These are phyloP conservation scores for Tulasnella sp. DNA, from an alignment of 768 basidiomycete genomes.

Conservation along the genomic window DNA sequence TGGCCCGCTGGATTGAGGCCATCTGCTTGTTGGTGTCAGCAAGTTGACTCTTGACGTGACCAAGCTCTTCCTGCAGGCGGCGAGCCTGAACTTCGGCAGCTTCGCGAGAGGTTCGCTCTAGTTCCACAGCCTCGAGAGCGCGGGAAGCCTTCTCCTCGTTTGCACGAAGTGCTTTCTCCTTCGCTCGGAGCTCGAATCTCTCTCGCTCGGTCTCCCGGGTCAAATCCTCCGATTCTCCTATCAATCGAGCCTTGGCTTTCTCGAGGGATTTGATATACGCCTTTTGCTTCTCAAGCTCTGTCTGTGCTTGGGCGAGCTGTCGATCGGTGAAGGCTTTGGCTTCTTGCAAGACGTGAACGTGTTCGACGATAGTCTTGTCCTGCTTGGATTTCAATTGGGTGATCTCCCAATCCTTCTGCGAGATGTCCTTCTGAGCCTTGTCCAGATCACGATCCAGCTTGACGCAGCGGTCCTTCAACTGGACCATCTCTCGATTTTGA, in stretches of 20 bases:
- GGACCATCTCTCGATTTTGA: constrained; percentile 58
- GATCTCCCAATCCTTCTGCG: constrained; percentile 73
- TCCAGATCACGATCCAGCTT: constrained; percentile 73
- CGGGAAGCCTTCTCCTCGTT: constrained; percentile 51
- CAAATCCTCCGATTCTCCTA: constrained; percentile 75
- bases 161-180: constrained; percentile 52
- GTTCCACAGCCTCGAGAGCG: constrained; percentile 48
- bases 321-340: constrained; percentile 91
- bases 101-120: constrained; percentile 55
- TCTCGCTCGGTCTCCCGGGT: constrained; percentile 61
- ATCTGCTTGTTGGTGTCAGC: constrained; percentile 46
- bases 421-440: constrained; percentile 68
- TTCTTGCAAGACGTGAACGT: constrained; percentile 91
- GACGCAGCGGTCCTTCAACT: constrained; percentile 53
- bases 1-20: constrained; percentile 43
- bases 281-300: constrained; percentile 61
- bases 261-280: constrained; percentile 78
- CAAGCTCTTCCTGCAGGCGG: constrained; percentile 50
- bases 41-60: constrained; percentile 42
- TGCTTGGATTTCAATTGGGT: constrained; percentile 76
- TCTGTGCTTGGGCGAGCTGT: constrained; percentile 70
- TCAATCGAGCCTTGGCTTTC: constrained; percentile 60
- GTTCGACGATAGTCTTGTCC: constrained; percentile 98
- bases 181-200: constrained; percentile 48
- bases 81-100: constrained; percentile 49